These are phyloP conservation scores for Allium fistulosum DNA, from an alignment of 106 monocot species.

Conservation along the genomic window DNA sequence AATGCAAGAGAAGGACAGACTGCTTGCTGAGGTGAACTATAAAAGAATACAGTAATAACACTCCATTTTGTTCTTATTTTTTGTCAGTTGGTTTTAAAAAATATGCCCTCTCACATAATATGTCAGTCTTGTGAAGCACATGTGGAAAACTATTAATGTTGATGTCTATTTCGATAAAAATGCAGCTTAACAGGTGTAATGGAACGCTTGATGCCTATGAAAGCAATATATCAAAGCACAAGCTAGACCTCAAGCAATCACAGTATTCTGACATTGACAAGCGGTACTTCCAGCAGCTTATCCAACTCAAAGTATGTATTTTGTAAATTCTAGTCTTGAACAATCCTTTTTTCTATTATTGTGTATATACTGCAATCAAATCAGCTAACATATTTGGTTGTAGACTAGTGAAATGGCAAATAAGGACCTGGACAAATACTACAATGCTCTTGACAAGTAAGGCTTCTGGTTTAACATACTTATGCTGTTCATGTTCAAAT, in stretches of 20 bases:
- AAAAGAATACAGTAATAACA: not conserved
- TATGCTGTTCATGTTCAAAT: not conserved
- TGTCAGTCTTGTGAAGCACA: too few species aligned
- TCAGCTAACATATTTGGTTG: conserved; percentile 11
- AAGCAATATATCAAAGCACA: conserved; percentile 81
- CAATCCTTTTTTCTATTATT: not conserved
- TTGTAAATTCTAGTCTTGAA: not conserved
- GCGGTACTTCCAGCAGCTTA: conserved; percentile 82
- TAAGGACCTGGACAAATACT: conserved; percentile 93
- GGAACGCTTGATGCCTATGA: conserved; percentile 85
- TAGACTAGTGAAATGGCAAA: conserved; percentile 99
- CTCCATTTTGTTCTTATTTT: not conserved
- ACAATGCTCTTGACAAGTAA: conserved; percentile 96
- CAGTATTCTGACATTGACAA: conserved; percentile 96
- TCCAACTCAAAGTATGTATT: conserved; percentile 85
- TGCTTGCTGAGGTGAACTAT: conserved; percentile 78
- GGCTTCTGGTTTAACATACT: conserved; percentile 3
- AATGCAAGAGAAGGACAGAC: conserved; percentile 86
- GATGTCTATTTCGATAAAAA: not conserved
- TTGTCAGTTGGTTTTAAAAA: too few species aligned
- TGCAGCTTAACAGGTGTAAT: conserved; percentile 75
- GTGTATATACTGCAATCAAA: not conserved
- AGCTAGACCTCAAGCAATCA: conserved; percentile 82
- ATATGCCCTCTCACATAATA: too few species aligned
- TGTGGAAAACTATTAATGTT: not conserved